Evolutionary conservation across 371 early-diverging fungal genomes (phyloP), one percentile per base, ranked within the genome.

Genomic region (Mortierella sp.): DNA sequence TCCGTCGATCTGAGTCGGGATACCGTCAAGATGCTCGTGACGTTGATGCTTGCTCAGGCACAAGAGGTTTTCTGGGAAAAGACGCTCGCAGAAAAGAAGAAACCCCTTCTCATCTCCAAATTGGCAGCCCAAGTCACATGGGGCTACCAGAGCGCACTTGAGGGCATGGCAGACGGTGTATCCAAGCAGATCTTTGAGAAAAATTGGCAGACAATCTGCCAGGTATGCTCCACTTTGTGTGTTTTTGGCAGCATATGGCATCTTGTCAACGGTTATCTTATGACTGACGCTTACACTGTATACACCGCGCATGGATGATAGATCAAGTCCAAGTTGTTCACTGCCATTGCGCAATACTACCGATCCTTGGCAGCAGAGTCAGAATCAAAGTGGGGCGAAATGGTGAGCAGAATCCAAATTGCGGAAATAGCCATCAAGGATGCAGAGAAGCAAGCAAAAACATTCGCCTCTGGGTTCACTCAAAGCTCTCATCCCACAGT

Each of bases 51-150:
- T 47, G 94, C 94, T 0, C 97, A 97, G 80, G 97, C 97, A 0
- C 98, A 98, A 62, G 98, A 98, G 80, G 91, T 93, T 63, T 92
- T 95, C 58, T 63, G 95, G 48, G 95, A 94, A 73, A 95, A 93
- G 73, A 88, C 93, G 24, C 66, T 94, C 13, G 78, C 89, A 2
- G 96, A 95, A 69, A 93, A 92, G 81, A 95, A 95, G 72, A 92
- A 90, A 71, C 91, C 90, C 22, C 83, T 87, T 2, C 80, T 96
- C 27, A 86, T 95, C 37, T 91, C 95, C 22, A 96, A 97, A 68
- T 82, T 97, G n/a, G 95, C 95, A 0, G 91, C 92, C 43, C 95
- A 96, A 67, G 89, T 90, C 12, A 88, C 93, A 0, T 90, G 89
- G 83, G 81, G 83, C 49, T 97, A 97, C 77, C 82, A 85, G 13